Conservation (phyloP, 352 stramenopile genomes). For the Blastocystis sp. region DNA sequence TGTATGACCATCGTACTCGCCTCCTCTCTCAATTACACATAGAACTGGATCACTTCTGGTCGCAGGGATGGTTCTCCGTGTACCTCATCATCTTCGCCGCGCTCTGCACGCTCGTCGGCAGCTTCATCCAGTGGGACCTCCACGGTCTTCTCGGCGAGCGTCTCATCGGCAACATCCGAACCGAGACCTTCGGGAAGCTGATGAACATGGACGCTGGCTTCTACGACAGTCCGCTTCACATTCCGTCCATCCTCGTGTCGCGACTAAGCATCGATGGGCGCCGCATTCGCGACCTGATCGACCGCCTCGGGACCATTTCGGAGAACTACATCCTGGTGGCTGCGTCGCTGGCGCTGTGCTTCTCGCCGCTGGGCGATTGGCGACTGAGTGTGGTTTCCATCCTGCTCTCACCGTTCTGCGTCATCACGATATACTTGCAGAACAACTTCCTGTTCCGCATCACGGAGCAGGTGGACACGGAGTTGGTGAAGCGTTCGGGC, state of each 20-base stretch:
- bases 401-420: background rate
- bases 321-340: conserved; percentile 40
- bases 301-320: background rate
- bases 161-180: conserved; percentile 8
- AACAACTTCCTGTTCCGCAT: background rate
- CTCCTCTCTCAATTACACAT: background rate
- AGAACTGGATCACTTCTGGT: background rate
- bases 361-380: conserved; percentile 40
- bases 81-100: background rate
- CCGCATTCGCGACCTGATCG: conserved; percentile 37
- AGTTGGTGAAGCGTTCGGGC: background rate
- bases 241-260: conserved; percentile 10
- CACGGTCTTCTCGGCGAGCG: conserved; percentile 10
- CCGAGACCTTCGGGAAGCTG: conserved; percentile 22
- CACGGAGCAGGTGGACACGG: background rate
- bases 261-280: background rate
- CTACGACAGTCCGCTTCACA: conserved; percentile 27
- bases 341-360: background rate
- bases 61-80: background rate
- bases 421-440: conserved; percentile 18
- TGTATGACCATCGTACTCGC: background rate
- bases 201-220: background rate
- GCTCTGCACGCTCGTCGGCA: background rate
- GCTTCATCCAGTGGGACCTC: background rate
- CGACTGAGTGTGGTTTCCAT: background rate